A percentile compares a stretch with the other conserved stretches of the same genome.
phyloP scores from a whole-genome alignment of 805 yeast genomes.

The Dipodascus albidus region DNA sequence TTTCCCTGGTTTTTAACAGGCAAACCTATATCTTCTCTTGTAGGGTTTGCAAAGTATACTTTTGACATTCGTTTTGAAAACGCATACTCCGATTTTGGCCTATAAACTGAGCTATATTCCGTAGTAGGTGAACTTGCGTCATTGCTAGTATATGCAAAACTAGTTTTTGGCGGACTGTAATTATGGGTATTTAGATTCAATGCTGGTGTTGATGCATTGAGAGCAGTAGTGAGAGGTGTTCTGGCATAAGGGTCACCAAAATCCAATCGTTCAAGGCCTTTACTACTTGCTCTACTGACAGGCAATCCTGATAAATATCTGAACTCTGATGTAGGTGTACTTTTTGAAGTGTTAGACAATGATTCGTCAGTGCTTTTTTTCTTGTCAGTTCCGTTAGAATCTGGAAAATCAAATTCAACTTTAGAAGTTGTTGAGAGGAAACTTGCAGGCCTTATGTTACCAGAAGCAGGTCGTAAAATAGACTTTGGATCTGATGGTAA shows the following conservation, averaged over 20 bases:
- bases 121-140: neutral
- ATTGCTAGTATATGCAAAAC: neutral
- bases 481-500: neutral
- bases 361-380: neutral
- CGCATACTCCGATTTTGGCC: neutral
- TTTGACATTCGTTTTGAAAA: neutral
- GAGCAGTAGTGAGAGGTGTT: neutral
- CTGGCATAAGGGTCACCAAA: neutral
- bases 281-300: neutral
- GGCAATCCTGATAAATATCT: neutral
- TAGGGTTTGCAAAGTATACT: neutral
- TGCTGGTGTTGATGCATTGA: neutral
- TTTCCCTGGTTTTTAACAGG: neutral
- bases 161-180: neutral
- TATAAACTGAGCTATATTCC: neutral
- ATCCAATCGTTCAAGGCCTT: neutral
- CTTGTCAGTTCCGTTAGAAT: neutral
- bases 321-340: neutral
- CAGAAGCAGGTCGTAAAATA: neutral
- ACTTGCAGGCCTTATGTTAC: neutral
- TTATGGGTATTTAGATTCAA: neutral
- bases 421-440: neutral
- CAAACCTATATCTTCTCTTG: neutral
- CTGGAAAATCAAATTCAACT: conserved; percentile 1
- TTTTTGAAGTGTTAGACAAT: neutral